A percentile compares a stretch with the other conserved stretches of the same genome.
Conservation (phyloP, 2,329 filamentous ascomycete species). For the Botryotinia globosa region DNA sequence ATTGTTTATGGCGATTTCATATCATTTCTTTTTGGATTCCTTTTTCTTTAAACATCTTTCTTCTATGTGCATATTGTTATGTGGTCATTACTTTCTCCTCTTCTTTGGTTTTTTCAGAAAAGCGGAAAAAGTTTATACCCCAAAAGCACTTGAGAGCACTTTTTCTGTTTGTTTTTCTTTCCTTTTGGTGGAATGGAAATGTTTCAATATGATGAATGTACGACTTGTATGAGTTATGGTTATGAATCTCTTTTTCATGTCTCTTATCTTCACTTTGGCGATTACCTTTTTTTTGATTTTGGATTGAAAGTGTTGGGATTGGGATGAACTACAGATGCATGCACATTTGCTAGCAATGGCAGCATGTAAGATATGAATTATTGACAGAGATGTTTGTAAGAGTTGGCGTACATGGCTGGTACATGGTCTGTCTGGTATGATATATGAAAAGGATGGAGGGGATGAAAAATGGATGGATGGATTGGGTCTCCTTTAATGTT, state of each 20-base stretch:
- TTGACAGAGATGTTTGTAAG: conserved; percentile 6
- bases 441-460: not conserved
- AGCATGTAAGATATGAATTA: conserved; percentile 19
- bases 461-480: not conserved
- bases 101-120: conserved; percentile 28
- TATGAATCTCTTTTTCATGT: conserved; percentile 32
- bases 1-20: conserved; percentile 23
- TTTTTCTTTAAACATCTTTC: conserved; percentile 21
- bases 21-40: conserved; percentile 26
- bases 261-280: conserved; percentile 17
- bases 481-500: not conserved
- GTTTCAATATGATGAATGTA: conserved; percentile 36
- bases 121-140: conserved; percentile 34
- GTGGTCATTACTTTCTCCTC: conserved; percentile 30
- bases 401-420: conserved; percentile 15
- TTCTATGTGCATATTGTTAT: conserved; percentile 30
- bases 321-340: conserved; percentile 7
- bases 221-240: conserved; percentile 35
- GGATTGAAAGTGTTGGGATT: conserved; percentile 1
- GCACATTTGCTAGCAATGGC: conserved; percentile 18
- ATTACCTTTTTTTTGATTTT: conserved; percentile 5
- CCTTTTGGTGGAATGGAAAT: conserved; percentile 22
- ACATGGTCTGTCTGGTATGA: conserved; percentile 10
- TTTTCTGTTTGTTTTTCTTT: conserved; percentile 8
- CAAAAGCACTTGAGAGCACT: conserved; percentile 27